Evolutionary conservation across 2,329 filamentous ascomycete genomes (phyloP), one percentile per base, ranked within the genome.

Genomic region (Teratosphaeria destructans): DNA sequence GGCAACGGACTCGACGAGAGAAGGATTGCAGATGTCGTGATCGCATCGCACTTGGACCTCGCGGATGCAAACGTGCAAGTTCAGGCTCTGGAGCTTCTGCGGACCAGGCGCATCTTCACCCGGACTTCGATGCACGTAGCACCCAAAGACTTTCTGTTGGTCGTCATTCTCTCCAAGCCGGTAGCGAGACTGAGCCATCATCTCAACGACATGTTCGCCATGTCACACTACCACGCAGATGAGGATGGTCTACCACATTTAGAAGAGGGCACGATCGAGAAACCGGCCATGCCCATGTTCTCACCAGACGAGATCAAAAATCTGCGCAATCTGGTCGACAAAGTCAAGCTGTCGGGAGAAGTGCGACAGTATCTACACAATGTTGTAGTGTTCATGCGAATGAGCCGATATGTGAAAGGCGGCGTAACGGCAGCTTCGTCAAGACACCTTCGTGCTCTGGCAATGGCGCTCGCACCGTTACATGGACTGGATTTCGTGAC

Each of bases 311-410:
- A 78, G 49, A 81, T 95, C 39, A 77, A 81, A 14, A 75, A 77
- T 4, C 77, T 95, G 2, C 79, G 83, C 3, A 75, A 78, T n/a
- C 77, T 84, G 2, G 81, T 82, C 58, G 76, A 80, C 2, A 70
- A 79, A 2, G 84, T 88, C 14, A 81, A 79, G 49, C 77, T 91
- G 29, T 88, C 85, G 60, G 82, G 92, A 23, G 91, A 96, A 65
- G 83, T 96, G 2, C 79, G 84, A 60, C 85, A 89, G 52, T 97
- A 97, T 73, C 82, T 93, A 60, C 87, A 93, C 78, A 93, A 97
- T 73, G 84, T 97, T 43, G 78, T 93, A 56, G 84, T 91, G 3
- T 96, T 95, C 71, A 80, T 97, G 65, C 86, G 94, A 32, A 82
- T 95, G 72, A 92, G 95, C 74, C 87, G 93, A 57, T 92, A 90